A percentile compares a stretch with the other conserved stretches of the same genome.
These are phyloP conservation scores for Plantago ovata DNA, from an alignment of 257 asterid species.

Conservation along the genomic window DNA sequence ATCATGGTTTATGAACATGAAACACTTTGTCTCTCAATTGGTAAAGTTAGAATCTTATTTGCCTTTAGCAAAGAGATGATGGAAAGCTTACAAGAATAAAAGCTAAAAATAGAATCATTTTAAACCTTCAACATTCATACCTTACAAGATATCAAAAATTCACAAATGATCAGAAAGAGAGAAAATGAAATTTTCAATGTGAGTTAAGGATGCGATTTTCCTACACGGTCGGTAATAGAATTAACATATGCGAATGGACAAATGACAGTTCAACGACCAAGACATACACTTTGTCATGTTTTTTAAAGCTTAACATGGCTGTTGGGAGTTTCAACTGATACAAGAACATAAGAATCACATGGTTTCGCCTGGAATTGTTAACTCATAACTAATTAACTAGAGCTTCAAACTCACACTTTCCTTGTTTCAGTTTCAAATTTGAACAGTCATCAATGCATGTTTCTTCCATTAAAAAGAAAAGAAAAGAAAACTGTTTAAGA, in stretches of 20 bases:
- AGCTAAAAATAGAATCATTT: neutral
- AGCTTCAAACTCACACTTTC: neutral
- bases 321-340: conserved; percentile 1
- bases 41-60: neutral
- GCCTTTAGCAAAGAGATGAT: neutral
- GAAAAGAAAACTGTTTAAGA: too few relatives aligned
- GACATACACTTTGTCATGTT: neutral
- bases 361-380: neutral
- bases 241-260: neutral
- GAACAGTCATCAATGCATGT: too few relatives aligned
- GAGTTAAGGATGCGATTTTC: too few relatives aligned
- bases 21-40: neutral
- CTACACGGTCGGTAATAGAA: too few relatives aligned
- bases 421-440: too few relatives aligned
- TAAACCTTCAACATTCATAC: neutral
- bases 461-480: too few relatives aligned
- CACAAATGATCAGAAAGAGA: conserved; percentile 4
- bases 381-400: neutral
- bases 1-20: neutral
- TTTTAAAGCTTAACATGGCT: neutral
- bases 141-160: neutral
- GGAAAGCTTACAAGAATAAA: conserved; percentile 3
- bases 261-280: conserved; percentile 4
- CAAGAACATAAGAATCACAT: neutral
- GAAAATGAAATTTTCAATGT: neutral